Percentiles rank a stretch among this genome's conserved stretches.
phyloP scores from a whole-genome alignment of 116 monocot genomes.

The Papilionanthe hybrid region DNA sequence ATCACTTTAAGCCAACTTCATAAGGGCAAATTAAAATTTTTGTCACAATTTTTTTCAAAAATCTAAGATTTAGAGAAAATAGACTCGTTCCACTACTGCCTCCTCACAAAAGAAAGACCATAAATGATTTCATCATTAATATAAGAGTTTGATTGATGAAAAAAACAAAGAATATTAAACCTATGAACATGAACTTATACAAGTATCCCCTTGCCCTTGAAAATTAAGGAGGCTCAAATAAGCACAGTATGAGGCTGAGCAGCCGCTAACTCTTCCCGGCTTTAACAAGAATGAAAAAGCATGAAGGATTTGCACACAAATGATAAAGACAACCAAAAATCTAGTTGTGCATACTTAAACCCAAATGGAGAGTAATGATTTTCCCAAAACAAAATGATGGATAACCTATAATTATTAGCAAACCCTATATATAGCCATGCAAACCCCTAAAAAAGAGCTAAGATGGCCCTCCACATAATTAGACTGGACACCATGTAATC shows the following conservation, averaged over 20 bases:
- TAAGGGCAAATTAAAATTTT: too few relatives aligned
- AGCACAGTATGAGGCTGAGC: neutral
- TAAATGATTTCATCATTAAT: too few relatives aligned
- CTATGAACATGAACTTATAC: neutral
- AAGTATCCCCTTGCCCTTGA: neutral
- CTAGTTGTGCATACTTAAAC: neutral
- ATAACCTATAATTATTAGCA: neutral
- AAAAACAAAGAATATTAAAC: neutral
- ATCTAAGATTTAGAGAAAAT: too few relatives aligned
- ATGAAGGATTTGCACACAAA: too few relatives aligned
- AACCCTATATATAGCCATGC: neutral
- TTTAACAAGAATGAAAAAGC: neutral
- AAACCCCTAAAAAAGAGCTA: neutral
- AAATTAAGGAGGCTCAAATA: neutral
- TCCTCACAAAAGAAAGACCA: too few relatives aligned
- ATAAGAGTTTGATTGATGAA: too few relatives aligned
- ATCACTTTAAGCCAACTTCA: too few relatives aligned
- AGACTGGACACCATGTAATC: neutral
- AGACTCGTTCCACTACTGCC: too few relatives aligned
- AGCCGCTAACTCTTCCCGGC: neutral
- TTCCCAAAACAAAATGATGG: neutral
- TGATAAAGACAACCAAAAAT: neutral
- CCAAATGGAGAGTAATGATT: neutral
- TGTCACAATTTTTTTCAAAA: too few relatives aligned
- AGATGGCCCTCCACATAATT: neutral